Evolutionary conservation across 2,329 filamentous ascomycete species (phyloP), one percentile per base, ranked within the genome.

Genomic region (Diaporthe aspalathi): DNA sequence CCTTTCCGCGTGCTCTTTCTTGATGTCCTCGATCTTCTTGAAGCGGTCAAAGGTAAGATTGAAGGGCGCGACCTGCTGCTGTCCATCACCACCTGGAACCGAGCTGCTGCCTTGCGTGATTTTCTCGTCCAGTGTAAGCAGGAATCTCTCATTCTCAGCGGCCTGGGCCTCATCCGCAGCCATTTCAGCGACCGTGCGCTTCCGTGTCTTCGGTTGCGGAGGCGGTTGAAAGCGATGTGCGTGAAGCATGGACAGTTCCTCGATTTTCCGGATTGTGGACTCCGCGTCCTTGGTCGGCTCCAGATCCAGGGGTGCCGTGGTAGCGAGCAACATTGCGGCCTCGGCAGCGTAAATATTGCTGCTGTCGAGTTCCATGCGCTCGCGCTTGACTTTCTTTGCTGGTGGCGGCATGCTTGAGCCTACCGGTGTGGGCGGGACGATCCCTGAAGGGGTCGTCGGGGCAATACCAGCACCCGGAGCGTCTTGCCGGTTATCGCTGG

Each of bases 121-220:
- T 7, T 94, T 89, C 76, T 98, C 95, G 77, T 99, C 96, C 82
- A 95, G 90, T 27, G 94, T 91, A 65, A 98, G 91, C 94, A 99
- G 96, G 75, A 94, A 97, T 57, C 94, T 90, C 81, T 99, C 95
- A 74, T 94, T 91, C 72, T 94, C 93, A 27, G 95, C 95, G 0
- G 94, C 94, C 72, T 94, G 87, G 1, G 96, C 95, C 82, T 99
- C 95, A 78, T 99, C 96, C 9, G 95, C 95, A 11, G 94, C 96
- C 84, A 98, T 90, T 79, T 99, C 95, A 11, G 96, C 96, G 22
- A 97, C 92, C 0, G 96, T 99, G 73, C 95, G 91, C 86, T 99
- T 98, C 70, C 96, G 88, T 9, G 91, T 92, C 85, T 97, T 98
- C 3, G 94, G 94, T 72, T 92, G 89, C 0, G 96, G 95, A 12